phyloP scores from a whole-genome alignment of 139 green algal genomes.

The Coelastrella sp. region DNA sequence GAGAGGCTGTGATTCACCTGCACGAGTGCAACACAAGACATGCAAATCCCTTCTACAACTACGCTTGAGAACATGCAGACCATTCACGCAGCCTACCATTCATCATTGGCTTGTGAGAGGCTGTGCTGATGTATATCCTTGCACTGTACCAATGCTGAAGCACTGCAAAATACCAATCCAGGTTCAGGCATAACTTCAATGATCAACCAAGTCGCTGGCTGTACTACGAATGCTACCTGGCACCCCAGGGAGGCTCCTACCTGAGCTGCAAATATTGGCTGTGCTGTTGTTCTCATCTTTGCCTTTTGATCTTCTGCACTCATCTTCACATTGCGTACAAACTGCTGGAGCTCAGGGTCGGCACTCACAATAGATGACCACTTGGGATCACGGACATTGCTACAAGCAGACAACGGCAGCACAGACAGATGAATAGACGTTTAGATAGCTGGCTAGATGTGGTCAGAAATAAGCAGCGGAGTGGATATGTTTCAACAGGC shows the following conservation, averaged over 20 bases:
- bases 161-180: too few relatives aligned
- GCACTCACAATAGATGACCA: slow-evolving; percentile 26
- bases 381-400: slow-evolving; percentile 34
- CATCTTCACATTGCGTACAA: slow-evolving; percentile 39
- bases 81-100: too few relatives aligned
- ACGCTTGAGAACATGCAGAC: too few relatives aligned
- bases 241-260: slow-evolving; percentile 7
- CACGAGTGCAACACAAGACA: background rate
- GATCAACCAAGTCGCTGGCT: background rate
- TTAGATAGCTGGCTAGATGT: too few relatives aligned
- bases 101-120: too few relatives aligned
- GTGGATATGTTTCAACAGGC: too few relatives aligned
- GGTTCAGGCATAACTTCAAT: too few relatives aligned
- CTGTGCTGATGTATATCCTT: too few relatives aligned
- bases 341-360: slow-evolving; percentile 49
- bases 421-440: too few relatives aligned
- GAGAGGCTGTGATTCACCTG: slow-evolving; percentile 17
- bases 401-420: background rate
- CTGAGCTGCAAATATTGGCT: slow-evolving; percentile 33
- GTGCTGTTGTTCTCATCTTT: slow-evolving; percentile 29
- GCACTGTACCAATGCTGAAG: too few relatives aligned
- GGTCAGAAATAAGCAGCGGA: too few relatives aligned
- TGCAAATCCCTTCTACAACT: background rate
- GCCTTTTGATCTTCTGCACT: slow-evolving; percentile 38
- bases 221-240: background rate